Evolutionary conservation across 139 green algal genomes (phyloP).

Genomic region (Coccomyxa sp.): DNA sequence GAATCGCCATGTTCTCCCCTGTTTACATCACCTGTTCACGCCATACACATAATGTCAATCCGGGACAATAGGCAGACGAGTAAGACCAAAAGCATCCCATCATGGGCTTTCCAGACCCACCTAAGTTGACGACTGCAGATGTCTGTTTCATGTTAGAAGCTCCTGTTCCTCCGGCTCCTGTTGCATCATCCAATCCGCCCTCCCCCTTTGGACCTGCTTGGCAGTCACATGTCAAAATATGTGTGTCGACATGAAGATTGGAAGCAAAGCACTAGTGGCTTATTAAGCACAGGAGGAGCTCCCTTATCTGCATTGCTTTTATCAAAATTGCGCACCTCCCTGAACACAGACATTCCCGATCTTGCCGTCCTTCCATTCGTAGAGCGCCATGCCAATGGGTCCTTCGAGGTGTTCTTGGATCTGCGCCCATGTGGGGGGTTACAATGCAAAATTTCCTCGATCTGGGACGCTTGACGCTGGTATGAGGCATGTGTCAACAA

Average conservation of each 20-base stretch:
- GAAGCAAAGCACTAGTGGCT: too few species aligned
- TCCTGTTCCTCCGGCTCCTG: conserved; percentile 50
- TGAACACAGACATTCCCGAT: conserved; percentile 45
- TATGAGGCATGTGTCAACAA: neutral
- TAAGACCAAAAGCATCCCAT: neutral
- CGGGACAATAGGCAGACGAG: neutral
- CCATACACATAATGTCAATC: neutral
- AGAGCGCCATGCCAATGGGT: conserved; percentile 66
- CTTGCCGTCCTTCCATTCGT: conserved; percentile 60
- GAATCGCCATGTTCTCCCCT: conserved; percentile 31
- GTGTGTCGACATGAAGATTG: too few species aligned
- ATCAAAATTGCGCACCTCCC: conserved; percentile 30
- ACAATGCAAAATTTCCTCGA: neutral
- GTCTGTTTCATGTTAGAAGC: conserved; percentile 54
- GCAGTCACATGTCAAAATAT: too few species aligned
- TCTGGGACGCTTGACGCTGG: neutral
- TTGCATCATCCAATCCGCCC: conserved; percentile 77
- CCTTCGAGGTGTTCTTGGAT: conserved; percentile 37
- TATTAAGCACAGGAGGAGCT: too few species aligned
- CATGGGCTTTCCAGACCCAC: conserved; percentile 5
- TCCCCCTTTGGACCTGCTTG: conserved; percentile 58
- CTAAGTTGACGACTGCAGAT: conserved; percentile 35
- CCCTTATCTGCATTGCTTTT: neutral
- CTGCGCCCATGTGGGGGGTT: conserved; percentile 10
- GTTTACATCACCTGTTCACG: conserved; percentile 13